These are phyloP conservation scores for Catharanthus roseus DNA, from an alignment of 257 asterid genomes.

Conservation along the genomic window DNA sequence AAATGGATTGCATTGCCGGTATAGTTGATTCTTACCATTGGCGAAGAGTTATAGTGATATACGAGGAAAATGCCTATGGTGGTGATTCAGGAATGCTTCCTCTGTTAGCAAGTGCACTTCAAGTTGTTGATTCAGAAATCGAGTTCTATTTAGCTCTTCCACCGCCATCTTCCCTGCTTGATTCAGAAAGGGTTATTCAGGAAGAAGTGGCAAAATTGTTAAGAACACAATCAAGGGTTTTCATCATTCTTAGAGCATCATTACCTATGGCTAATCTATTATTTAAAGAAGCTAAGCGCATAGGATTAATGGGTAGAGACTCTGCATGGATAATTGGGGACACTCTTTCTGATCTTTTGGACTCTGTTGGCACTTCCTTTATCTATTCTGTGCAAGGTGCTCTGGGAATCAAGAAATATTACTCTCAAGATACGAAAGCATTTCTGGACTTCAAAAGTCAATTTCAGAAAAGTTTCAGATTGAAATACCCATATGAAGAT, in stretches of 20 bases:
- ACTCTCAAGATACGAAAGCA: conserved; percentile 14
- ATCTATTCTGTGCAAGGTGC: conserved; percentile 32
- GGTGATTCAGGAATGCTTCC: conserved; percentile 30
- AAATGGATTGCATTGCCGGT: conserved; percentile 22
- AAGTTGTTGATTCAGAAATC: conserved; percentile 21
- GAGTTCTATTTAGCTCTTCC: conserved; percentile 33
- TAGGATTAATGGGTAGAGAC: conserved; percentile 35
- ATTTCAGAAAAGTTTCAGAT: conserved; percentile 17
- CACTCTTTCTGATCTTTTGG: conserved; percentile 30
- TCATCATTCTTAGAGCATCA: conserved; percentile 35
- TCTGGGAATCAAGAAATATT: conserved; percentile 32
- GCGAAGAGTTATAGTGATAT: conserved; percentile 33
- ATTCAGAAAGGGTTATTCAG: conserved; percentile 20
- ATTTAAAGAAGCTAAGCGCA: conserved; percentile 32
- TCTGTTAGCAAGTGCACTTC: conserved; percentile 27
- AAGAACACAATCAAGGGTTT: conserved; percentile 35
- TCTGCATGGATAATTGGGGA: conserved; percentile 42
- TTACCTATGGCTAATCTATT: conserved; percentile 20
- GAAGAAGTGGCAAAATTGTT: conserved; percentile 23
- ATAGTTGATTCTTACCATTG: conserved; percentile 30
- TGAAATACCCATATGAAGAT: conserved; percentile 28
- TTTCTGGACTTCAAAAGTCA: conserved; percentile 23
- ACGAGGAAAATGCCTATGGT: conserved; percentile 29
- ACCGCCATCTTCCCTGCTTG: conserved; percentile 21
- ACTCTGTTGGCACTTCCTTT: conserved; percentile 25